Percentiles rank a stretch among this genome's conserved stretches.
These are phyloP conservation scores for Leccinellum albellum DNA, from an alignment of 768 basidiomycete species.

Conservation along the genomic window DNA sequence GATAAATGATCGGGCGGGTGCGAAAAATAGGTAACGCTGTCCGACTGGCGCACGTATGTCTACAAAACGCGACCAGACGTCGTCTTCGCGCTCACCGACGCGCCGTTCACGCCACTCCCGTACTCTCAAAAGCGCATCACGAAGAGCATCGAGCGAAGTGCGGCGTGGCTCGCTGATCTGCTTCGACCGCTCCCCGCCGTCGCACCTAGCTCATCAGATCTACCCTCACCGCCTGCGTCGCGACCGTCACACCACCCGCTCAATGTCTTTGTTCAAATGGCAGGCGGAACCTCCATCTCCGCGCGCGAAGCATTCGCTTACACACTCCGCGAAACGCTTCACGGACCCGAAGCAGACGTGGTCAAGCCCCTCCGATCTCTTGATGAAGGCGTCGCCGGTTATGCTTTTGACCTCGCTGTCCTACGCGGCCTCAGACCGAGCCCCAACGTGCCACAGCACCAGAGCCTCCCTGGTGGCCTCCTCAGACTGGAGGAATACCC, in stretches of 20 bases:
- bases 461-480: constrained; percentile 8
- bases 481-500: constrained; percentile 14
- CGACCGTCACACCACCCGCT: constrained; percentile 21
- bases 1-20: background rate
- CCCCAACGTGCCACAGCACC: constrained; percentile 15
- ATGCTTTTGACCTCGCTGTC: constrained; percentile 65
- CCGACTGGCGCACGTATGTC: constrained; percentile 54
- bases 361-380: constrained; percentile 51
- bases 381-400: constrained; percentile 69
- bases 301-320: constrained; percentile 66
- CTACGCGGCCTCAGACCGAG: constrained; percentile 28
- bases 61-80: constrained; percentile 61
- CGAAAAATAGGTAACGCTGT: constrained; percentile 44
- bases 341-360: constrained; percentile 51
- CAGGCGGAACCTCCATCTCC: constrained; percentile 49
- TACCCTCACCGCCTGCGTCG: background rate
- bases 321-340: constrained; percentile 51
- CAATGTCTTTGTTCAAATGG: constrained; percentile 68
- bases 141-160: constrained; percentile 70
- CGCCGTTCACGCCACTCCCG: constrained; percentile 58
- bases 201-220: background rate
- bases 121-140: constrained; percentile 75
- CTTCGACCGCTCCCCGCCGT: constrained; percentile 33
- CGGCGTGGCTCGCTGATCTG: constrained; percentile 58
- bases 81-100: constrained; percentile 68